These are phyloP conservation scores for Debaryomycetaceae sp. DNA, from an alignment of 1,139 yeast genomes.

Conservation along the genomic window DNA sequence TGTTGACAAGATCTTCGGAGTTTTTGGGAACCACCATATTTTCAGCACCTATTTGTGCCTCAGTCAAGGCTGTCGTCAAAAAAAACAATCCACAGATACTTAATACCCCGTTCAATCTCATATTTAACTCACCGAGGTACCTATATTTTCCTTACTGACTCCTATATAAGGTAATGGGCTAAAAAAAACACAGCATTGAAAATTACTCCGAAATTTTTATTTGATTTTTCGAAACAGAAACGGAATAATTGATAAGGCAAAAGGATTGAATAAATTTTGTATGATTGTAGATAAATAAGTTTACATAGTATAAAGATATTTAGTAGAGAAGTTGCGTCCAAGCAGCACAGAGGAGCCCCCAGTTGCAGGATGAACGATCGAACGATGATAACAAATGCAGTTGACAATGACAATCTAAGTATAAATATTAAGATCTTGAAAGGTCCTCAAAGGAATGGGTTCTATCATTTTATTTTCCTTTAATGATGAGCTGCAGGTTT, in stretches of 20 bases:
- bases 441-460: constrained; percentile 2
- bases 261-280: too few species aligned
- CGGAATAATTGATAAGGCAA: too few species aligned
- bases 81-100: not conserved
- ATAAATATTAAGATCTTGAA: not conserved
- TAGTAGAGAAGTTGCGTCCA: not conserved
- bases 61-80: not conserved
- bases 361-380: not conserved
- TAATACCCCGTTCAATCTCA: not conserved
- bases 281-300: not conserved
- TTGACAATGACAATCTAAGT: not conserved
- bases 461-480: not conserved
- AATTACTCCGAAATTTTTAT: not conserved
- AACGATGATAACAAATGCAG: not conserved
- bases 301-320: not conserved
- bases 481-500: constrained; percentile 43
- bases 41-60: not conserved
- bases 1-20: not conserved
- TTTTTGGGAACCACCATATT: not conserved
- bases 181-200: too few species aligned
- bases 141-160: too few species aligned
- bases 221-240: not conserved
- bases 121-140: too few species aligned
- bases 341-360: not conserved
- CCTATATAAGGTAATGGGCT: too few species aligned